These are phyloP conservation scores for Myxozyma kluyveri DNA, from an alignment of 805 yeast species.

Conservation along the genomic window DNA sequence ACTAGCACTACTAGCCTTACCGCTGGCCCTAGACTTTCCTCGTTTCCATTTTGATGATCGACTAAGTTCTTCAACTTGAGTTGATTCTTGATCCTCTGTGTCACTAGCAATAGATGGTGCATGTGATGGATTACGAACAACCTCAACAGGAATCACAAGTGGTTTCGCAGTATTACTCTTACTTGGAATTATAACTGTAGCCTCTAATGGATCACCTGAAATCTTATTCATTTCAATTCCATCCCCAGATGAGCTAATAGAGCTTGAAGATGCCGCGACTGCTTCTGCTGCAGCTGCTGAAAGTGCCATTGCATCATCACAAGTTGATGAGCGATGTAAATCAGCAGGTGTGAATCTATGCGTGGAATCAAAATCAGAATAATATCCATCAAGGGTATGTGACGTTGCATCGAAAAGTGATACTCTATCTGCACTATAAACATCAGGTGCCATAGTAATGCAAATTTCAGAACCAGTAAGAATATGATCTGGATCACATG, in stretches of 20 bases:
- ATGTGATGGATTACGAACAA: neutral
- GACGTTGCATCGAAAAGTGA: constrained; percentile 8
- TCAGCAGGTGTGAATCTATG: constrained; percentile 15
- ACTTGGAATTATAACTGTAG: neutral
- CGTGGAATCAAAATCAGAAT: neutral
- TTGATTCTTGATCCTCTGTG: neutral
- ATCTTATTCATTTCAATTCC: neutral
- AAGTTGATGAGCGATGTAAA: neutral
- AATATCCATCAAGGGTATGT: neutral
- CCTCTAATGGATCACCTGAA: neutral
- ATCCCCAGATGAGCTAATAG: too few species aligned
- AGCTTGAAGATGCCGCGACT: too few species aligned
- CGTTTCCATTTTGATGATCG: neutral
- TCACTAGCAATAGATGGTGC: neutral
- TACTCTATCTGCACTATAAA: constrained; percentile 13
- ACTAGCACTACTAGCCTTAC: neutral
- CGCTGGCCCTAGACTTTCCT: neutral
- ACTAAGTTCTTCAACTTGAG: neutral
- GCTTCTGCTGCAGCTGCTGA: too few species aligned
- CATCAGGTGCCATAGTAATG: constrained; percentile 13
- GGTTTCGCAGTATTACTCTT: neutral
- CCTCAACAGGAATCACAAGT: neutral
- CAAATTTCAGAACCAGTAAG: constrained; percentile 16
- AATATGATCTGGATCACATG: constrained; percentile 5
- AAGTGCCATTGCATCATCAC: neutral